Evolutionary conservation across 2,329 filamentous ascomycete species (phyloP), one percentile per base, ranked within the genome.

Genomic region (Paraphoma sp.): DNA sequence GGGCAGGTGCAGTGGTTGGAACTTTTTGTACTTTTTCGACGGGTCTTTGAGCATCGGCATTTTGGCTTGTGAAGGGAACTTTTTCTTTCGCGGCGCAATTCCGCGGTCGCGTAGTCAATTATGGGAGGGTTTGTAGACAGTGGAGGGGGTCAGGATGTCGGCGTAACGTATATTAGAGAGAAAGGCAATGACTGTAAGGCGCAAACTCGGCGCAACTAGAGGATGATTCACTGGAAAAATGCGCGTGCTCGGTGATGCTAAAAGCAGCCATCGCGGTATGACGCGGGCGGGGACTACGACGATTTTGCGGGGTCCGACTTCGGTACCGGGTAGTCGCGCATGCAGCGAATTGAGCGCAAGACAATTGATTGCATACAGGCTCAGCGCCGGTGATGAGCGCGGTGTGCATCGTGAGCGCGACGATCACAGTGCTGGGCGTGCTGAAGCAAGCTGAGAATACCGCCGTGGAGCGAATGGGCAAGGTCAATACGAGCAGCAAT

Each of bases 11-110:
- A 90, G 70, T 57, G 87, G 86, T 68, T 83, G 82, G 76, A 92
- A 93, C 51, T 81, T 80, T 77, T 85, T 87, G 83, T 93, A 93
- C 78, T 93, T 93, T 68, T 83, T 89, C 67, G 85, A 92, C 41
- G 90, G 89, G 68, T 92, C 87, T 70, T 89, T 86, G 76, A 93
- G 89, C 89, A 78, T 78, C 14, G 75, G 75, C 76, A 78, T 78
- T 30, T 56, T 72, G 66, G 30, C 36, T n/a, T 45, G 43, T 28
- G 43, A 18, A 14, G 16, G 42, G 28, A 28, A 23, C 14, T 40
- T 38, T 53, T 28, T 9, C 33, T 44, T 48, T 43, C 16, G 46
- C 38, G 29, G 48, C 40, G 50, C 49, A 36, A 43, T 48, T 54
- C 23, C 30, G 41, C 47, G 17, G 48, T 31, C 16, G 14, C 14